Conservation (phyloP, 768 basidiomycete genomes). For the Macrolepiota albuminosa region DNA sequence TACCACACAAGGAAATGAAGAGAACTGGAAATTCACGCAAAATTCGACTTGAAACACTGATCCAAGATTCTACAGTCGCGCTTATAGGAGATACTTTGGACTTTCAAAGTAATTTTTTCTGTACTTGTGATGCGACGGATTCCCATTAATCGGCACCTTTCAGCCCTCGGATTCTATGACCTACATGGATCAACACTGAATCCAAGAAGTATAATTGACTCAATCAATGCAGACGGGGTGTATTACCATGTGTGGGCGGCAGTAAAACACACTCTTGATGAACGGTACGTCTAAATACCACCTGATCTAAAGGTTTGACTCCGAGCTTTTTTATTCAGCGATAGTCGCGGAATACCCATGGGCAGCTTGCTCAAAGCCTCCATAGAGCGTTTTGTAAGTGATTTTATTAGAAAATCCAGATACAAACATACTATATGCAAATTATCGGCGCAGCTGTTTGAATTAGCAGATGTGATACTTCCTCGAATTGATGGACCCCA, state of each 20-base stretch:
- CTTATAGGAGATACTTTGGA: conserved; percentile 40
- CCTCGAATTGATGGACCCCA: conserved; percentile 44
- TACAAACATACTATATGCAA: not conserved
- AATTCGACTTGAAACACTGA: conserved; percentile 8
- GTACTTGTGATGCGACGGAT: not conserved
- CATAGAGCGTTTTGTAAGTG: conserved; percentile 26
- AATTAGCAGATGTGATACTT: conserved; percentile 40
- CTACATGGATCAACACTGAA: conserved; percentile 25
- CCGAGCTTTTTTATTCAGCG: not conserved
- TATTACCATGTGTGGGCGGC: conserved; percentile 29
- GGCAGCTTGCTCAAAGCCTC: conserved; percentile 11
- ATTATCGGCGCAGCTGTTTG: conserved; percentile 37
- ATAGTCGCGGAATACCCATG: conserved; percentile 10
- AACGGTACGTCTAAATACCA: conserved; percentile 8
- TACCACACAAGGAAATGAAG: not conserved
- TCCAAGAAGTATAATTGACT: conserved; percentile 16
- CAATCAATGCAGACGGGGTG: conserved; percentile 14
- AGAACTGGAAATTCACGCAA: not conserved
- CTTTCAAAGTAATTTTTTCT: conserved; percentile 34
- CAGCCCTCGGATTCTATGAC: conserved; percentile 19
- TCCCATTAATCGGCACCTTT: not conserved
- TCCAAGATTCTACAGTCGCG: conserved; percentile 23
- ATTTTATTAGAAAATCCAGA: not conserved
- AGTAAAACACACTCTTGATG: conserved; percentile 24
- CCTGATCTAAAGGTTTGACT: not conserved